phyloP scores from a whole-genome alignment of 306 rosid species.

The Urtica urens region DNA sequence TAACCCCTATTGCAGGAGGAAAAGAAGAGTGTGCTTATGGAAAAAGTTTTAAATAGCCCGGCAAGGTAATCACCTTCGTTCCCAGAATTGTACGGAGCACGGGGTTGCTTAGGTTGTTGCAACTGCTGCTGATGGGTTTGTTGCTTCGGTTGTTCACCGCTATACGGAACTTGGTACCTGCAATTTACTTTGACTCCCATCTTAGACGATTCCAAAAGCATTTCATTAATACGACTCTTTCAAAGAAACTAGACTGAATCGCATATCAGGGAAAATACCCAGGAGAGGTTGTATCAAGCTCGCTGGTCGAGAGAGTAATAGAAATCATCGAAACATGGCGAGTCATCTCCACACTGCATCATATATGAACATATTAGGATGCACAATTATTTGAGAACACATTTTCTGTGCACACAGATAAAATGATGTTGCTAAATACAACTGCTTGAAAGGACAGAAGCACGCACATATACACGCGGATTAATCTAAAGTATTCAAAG shows the following conservation, averaged over 20 bases:
- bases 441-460: neutral
- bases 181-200: slow-evolving; percentile 8
- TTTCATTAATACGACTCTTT: too few species aligned
- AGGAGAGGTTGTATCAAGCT: slow-evolving; percentile 64
- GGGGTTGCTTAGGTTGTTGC: slow-evolving; percentile 50
- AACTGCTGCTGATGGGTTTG: slow-evolving; percentile 57
- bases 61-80: slow-evolving; percentile 49
- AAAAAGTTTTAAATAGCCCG: neutral
- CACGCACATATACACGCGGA: neutral
- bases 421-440: neutral
- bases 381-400: neutral
- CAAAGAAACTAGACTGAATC: too few species aligned
- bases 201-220: neutral
- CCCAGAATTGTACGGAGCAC: slow-evolving; percentile 51
- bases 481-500: neutral
- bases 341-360: slow-evolving; percentile 94
- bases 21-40: neutral
- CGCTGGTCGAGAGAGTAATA: slow-evolving; percentile 57
- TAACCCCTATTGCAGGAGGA: too few species aligned
- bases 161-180: slow-evolving; percentile 73
- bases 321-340: slow-evolving; percentile 98
- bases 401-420: neutral
- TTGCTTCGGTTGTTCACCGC: slow-evolving; percentile 47
- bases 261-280: slow-evolving; percentile 40
- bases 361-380: slow-evolving; percentile 13